Conservation (phyloP, 2,329 filamentous ascomycete genomes). For the Reticulascus tulasneorum region DNA sequence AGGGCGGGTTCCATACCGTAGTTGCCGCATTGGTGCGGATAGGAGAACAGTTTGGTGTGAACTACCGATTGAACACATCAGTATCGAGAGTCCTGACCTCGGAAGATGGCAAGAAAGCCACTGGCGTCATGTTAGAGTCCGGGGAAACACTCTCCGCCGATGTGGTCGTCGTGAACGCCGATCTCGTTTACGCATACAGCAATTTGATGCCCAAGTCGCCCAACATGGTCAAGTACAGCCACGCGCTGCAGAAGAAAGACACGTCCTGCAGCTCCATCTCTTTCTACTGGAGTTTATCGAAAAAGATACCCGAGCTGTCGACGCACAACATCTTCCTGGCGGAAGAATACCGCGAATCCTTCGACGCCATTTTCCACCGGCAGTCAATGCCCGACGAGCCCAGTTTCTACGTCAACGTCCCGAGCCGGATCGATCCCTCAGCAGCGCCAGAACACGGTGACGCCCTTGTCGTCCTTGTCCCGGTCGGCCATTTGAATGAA, state of each 20-base stretch:
- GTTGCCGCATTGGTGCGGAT: constrained; percentile 61
- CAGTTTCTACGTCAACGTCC: constrained; percentile 75
- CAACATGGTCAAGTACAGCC: constrained; percentile 24
- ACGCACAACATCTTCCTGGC: constrained; percentile 77
- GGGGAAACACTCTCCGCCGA: constrained; percentile 60
- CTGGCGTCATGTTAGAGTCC: constrained; percentile 55
- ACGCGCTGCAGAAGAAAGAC: constrained; percentile 40
- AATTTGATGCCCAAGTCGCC: constrained; percentile 56
- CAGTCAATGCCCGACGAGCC: constrained; percentile 64
- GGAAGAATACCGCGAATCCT: constrained; percentile 67
- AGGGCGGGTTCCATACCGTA: constrained; percentile 65
- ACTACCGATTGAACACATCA: constrained; percentile 56
- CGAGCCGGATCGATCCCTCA: constrained; percentile 62
- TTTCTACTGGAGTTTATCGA: constrained; percentile 69
- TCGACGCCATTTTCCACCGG: constrained; percentile 70
- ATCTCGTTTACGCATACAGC: constrained; percentile 71
- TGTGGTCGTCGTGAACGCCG: constrained; percentile 67
- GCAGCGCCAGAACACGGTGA: constrained; percentile 65
- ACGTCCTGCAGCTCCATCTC: constrained; percentile 70
- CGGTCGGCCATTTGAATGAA: constrained; percentile 62
- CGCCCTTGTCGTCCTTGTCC: constrained; percentile 65
- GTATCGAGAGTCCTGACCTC: constrained; percentile 53
- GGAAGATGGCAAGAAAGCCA: constrained; percentile 46
- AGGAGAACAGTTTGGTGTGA: constrained; percentile 57
- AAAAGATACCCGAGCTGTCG: constrained; percentile 57